A percentile compares a stretch with the other conserved stretches of the same genome.
phyloP scores from a whole-genome alignment of 2,329 filamentous ascomycete genomes.

The Talaromyces rugulosus region DNA sequence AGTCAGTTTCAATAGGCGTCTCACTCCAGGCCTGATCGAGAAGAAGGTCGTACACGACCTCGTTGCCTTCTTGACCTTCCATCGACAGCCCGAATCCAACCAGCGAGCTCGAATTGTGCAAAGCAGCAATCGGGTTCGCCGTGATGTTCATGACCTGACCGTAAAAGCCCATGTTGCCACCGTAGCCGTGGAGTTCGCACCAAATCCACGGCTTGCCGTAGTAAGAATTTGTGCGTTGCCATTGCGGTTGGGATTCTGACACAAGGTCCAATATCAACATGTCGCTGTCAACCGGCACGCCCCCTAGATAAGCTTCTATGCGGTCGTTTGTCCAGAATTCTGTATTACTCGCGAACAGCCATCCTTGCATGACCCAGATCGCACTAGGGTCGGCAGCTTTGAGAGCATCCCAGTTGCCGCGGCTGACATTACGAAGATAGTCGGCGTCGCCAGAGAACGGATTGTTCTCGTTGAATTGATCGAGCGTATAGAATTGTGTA shows the following conservation, averaged over 20 bases:
- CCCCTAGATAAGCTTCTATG: conserved; percentile 48
- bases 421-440: conserved; percentile 42
- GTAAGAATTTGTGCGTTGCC: conserved; percentile 49
- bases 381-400: conserved; percentile 47
- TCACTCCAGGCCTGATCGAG: conserved; percentile 50
- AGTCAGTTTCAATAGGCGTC: conserved; percentile 39
- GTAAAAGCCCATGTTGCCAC: conserved; percentile 48
- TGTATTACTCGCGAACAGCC: conserved; percentile 46
- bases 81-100: conserved; percentile 48
- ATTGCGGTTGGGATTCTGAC: conserved; percentile 48
- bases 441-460: conserved; percentile 43
- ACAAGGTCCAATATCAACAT: conserved; percentile 52
- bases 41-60: conserved; percentile 50
- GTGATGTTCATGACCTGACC: conserved; percentile 50
- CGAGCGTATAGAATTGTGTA: conserved; percentile 47
- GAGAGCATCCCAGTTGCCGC: conserved; percentile 44
- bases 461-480: conserved; percentile 52
- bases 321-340: conserved; percentile 48
- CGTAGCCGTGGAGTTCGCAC: conserved; percentile 51
- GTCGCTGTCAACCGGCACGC: conserved; percentile 39
- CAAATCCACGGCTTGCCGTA: conserved; percentile 53
- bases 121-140: conserved; percentile 42
- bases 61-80: conserved; percentile 52
- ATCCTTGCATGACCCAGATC: conserved; percentile 53
- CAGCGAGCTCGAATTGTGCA: conserved; percentile 38